These are phyloP conservation scores for Amborella trichopoda DNA, from an alignment of 164 flowering plant genomes.

Conservation along the genomic window DNA sequence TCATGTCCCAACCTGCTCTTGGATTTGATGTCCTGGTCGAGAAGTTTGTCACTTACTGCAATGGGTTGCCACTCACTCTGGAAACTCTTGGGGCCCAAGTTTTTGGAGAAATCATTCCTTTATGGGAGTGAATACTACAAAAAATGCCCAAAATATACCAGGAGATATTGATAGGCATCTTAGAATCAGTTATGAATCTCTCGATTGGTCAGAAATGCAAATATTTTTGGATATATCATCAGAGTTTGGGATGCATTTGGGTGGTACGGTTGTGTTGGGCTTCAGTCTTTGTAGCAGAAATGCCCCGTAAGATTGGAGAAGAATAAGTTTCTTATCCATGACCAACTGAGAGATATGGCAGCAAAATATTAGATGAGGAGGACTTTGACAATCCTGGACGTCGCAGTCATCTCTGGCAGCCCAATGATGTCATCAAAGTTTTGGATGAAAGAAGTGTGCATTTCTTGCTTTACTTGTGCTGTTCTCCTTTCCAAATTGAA, in stretches of 20 bases:
- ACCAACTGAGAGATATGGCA: neutral
- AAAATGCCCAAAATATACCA: slow-evolving; percentile 1
- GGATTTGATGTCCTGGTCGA: too few relatives aligned
- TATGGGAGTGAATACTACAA: slow-evolving; percentile 2
- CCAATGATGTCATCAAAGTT: slow-evolving; percentile 3
- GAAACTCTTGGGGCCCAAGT: slow-evolving; percentile 1
- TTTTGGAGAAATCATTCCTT: neutral
- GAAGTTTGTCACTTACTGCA: slow-evolving; percentile 3
- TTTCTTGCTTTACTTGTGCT: too few relatives aligned
- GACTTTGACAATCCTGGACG: neutral
- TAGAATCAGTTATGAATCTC: neutral
- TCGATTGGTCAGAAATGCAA: neutral
- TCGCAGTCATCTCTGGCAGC: neutral
- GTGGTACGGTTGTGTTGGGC: neutral
- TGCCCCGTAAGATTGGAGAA: neutral
- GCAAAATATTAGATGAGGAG: neutral
- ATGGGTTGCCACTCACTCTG: slow-evolving; percentile 4
- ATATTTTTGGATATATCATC: neutral
- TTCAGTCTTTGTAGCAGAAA: neutral
- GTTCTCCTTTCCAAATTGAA: too few relatives aligned
- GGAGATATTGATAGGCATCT: slow-evolving; percentile 6
- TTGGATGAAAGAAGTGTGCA: neutral
- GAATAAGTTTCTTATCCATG: neutral
- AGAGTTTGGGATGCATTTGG: neutral
- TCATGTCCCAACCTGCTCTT: slow-evolving; percentile 1